phyloP scores from a whole-genome alignment of 768 basidiomycete species.

The Lactarius indigo region DNA sequence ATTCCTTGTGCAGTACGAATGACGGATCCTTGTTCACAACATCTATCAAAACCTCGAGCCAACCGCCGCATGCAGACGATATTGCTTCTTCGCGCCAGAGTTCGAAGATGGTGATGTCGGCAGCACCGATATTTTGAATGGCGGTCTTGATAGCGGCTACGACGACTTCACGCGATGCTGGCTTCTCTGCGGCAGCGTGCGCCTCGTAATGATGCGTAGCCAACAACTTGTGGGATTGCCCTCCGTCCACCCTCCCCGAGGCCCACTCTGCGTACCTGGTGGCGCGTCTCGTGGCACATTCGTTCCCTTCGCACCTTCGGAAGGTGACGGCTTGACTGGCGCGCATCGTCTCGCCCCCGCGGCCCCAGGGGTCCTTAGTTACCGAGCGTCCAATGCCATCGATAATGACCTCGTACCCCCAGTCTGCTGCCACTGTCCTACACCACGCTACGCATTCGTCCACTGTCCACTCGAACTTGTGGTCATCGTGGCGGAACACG shows the following conservation, averaged over 20 bases:
- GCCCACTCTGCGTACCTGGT: slow-evolving; percentile 30
- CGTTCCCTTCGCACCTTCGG: slow-evolving; percentile 40
- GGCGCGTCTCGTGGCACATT: slow-evolving; percentile 30
- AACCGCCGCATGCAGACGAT: slow-evolving; percentile 52
- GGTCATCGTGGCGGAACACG: slow-evolving; percentile 76
- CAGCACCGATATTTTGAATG: slow-evolving; percentile 54
- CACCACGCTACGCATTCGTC: slow-evolving; percentile 74
- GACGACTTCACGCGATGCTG: slow-evolving; percentile 45
- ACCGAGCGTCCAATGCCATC: slow-evolving; percentile 55
- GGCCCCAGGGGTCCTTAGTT: slow-evolving; percentile 67
- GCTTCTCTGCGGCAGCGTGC: slow-evolving; percentile 45
- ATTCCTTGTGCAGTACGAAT: slow-evolving; percentile 15
- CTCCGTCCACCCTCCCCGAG: slow-evolving; percentile 16
- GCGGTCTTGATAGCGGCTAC: slow-evolving; percentile 44
- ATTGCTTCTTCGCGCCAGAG: slow-evolving; percentile 47
- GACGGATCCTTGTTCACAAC: slow-evolving; percentile 38
- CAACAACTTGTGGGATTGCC: slow-evolving; percentile 44
- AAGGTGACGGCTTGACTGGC: slow-evolving; percentile 71
- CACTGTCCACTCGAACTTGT: slow-evolving; percentile 86
- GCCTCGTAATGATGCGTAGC: slow-evolving; percentile 48
- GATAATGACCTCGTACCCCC: slow-evolving; percentile 68
- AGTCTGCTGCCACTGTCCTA: slow-evolving; percentile 47
- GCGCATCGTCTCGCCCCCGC: slow-evolving; percentile 59
- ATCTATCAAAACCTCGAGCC: slow-evolving; percentile 50
- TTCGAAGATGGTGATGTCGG: slow-evolving; percentile 42